Percentiles rank a stretch among this genome's conserved stretches.
Conservation (phyloP, 306 rosid genomes). For the Chamaecrista fasciculata region DNA sequence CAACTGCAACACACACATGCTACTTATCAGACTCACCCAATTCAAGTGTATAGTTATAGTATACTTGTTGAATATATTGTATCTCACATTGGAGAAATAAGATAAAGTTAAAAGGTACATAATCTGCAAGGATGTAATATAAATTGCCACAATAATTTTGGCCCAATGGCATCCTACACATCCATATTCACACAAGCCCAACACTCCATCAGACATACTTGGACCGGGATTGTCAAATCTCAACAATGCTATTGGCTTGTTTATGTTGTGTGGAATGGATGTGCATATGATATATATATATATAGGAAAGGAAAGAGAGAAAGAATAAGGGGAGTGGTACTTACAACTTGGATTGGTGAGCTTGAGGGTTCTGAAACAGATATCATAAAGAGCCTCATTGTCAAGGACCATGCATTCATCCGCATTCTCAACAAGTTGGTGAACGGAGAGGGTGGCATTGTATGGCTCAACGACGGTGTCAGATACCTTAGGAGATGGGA, state of each 20-base stretch:
- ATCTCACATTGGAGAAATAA: too few species aligned
- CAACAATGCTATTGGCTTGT: too few species aligned
- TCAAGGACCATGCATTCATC: constrained; percentile 86
- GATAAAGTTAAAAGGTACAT: too few species aligned
- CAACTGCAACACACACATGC: constrained; percentile 40
- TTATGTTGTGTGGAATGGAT: not conserved
- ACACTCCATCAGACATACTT: too few species aligned
- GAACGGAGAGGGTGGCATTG: constrained; percentile 79
- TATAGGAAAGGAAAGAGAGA: not conserved
- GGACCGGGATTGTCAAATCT: too few species aligned
- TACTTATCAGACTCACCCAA: not conserved
- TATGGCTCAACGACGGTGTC: constrained; percentile 85
- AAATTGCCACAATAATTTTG: too few species aligned
- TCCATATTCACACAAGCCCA: too few species aligned
- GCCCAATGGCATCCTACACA: too few species aligned
- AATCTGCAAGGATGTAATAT: too few species aligned
- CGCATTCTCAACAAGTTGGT: constrained; percentile 74
- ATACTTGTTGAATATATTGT: too few species aligned
- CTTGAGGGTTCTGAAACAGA: constrained; percentile 80
- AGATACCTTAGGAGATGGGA: constrained; percentile 79
- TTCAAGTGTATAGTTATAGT: too few species aligned
- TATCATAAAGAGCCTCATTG: constrained; percentile 81
- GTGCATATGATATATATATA: too few species aligned
- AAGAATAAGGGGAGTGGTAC: constrained; percentile 26
- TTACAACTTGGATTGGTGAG: constrained; percentile 85